Base-by-base conservation (phyloP, 2,329 filamentous ascomycete species). In the Corinectria fuckeliana region DNA sequence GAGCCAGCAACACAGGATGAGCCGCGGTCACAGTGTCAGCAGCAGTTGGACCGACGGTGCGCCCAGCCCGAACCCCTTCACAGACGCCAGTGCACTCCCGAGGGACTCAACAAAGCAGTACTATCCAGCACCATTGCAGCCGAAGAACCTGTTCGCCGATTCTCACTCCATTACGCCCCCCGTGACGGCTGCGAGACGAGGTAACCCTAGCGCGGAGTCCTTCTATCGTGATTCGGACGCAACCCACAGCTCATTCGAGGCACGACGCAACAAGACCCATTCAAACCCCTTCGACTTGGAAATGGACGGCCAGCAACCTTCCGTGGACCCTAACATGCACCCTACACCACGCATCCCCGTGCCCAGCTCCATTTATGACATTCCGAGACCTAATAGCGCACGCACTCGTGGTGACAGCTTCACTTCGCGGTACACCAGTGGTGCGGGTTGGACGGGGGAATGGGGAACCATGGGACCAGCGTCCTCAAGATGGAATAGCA, bases 221-320 rank as follows among this genome's bases (percentile, higher is more conserved):
- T 61, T 78, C 51, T 80, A 81, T 65, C 77, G 80, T 38, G 78
- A 81, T 26, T 76, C 75, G 0, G 52, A 69, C 16, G 69, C 69
- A 41, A 82, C 78, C 36, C 68, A 73, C n/a, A 74, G 74, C 30
- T 80, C 78, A n/a, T 77, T 81, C 8, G 78, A 77, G 42, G 79
- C 76, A 5, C 74, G 77, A 14, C 80, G 82, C 55, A 82, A 82
- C 67, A 86, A 85, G 68, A 85, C 87, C 70, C 83, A 85, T 42
- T 88, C 85, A 2, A 86, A 89, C 63, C 86, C 85, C 2, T 89
- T 89, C 67, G 87, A 89, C 64, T 77, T 89, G n/a, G 86, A 89
- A 69, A 63, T 76, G 11, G 71, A 73, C 50, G 62, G 61, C 32
- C 65, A 60, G 8, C 58, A 67, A 18, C 56, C 68, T 4, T 62